Evolutionary conservation across 2,329 filamentous ascomycete species (phyloP).

Genomic region (Clonostachys sp.): DNA sequence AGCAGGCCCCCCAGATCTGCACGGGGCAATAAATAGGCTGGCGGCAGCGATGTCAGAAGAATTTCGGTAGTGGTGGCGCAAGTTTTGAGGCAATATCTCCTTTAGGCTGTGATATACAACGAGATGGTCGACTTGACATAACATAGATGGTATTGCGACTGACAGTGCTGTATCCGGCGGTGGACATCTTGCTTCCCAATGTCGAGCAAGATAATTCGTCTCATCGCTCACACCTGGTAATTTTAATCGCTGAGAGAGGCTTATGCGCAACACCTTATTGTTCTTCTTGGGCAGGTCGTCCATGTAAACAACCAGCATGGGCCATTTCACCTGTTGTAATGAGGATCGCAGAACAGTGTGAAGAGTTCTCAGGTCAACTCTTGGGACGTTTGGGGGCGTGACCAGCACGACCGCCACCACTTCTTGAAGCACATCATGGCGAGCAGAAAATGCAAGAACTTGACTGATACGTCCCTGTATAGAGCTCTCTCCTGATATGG

Average conservation of each 20-base stretch:
- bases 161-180: constrained; percentile 39
- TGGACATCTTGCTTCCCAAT: constrained; percentile 45
- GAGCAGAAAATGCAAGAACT: constrained; percentile 47
- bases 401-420: constrained; percentile 49
- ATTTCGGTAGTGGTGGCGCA: constrained; percentile 8
- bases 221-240: constrained; percentile 38
- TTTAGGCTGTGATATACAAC: constrained; percentile 15
- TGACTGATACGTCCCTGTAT: constrained; percentile 41
- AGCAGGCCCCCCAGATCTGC: background rate
- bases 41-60: constrained; percentile 1
- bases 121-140: constrained; percentile 23
- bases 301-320: constrained; percentile 48
- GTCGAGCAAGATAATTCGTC: constrained; percentile 34
- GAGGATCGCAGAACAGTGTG: constrained; percentile 39
- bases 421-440: constrained; percentile 49
- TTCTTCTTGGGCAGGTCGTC: constrained; percentile 48
- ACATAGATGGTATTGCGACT: constrained; percentile 25
- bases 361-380: constrained; percentile 41
- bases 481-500: constrained; percentile 30
- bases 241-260: constrained; percentile 39
- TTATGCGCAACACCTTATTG: constrained; percentile 53
- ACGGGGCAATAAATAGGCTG: constrained; percentile 15
- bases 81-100: constrained; percentile 6
- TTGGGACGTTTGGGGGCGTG: constrained; percentile 32
- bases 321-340: constrained; percentile 49